Evolutionary conservation across 2,329 filamentous ascomycete species (phyloP), one percentile per base, ranked within the genome.

Genomic region (Venturia carpophila): DNA sequence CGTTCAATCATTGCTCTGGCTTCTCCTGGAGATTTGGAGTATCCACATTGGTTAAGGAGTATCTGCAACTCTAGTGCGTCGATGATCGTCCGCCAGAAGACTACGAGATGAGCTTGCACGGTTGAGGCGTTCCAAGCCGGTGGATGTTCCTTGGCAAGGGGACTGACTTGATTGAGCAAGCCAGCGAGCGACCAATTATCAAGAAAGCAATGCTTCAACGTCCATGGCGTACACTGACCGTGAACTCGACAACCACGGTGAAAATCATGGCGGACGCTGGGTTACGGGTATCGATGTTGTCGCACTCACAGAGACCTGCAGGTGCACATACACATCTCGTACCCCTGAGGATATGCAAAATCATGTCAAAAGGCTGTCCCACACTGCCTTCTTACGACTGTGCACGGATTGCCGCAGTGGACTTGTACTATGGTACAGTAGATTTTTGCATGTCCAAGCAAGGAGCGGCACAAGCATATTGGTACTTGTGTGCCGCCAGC

Each of bases 21-120:
- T 27, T 58, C 52, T 58, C 30, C 15, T 34, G 27, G 52, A 58
- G 27, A 37, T n/a, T 19, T 34, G 27, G 27, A 34, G 52, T 39
- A 58, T 7, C 52, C 30, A 58, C 52, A 56, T 56, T 56, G 27
- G 49, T 34, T 56, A 56, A 56, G 49, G 49, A 56, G 49, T 56
- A 19, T 47, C 19, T 7, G 21, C 45, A 2, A n/a, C 21, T 24
- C 45, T 47, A 47, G 45, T 24, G 45, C 2, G 21, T 9, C 45
- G 45, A 34, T 3, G 30, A n/a, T 47, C 19, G 21, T 47, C 45
- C 15, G n/a, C 17, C 45, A 47, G 21, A 47, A n/a, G 45, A 47
- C 10, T 24, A 15, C 3, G 19, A 47, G 45, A 47, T 47, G 45
- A n/a, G 39, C 39, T 41, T 21, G n/a, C 9, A 24, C n/a, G 45